Conservation (phyloP, 2,329 filamentous ascomycete species). For the Trichoderma simmonsii region DNA sequence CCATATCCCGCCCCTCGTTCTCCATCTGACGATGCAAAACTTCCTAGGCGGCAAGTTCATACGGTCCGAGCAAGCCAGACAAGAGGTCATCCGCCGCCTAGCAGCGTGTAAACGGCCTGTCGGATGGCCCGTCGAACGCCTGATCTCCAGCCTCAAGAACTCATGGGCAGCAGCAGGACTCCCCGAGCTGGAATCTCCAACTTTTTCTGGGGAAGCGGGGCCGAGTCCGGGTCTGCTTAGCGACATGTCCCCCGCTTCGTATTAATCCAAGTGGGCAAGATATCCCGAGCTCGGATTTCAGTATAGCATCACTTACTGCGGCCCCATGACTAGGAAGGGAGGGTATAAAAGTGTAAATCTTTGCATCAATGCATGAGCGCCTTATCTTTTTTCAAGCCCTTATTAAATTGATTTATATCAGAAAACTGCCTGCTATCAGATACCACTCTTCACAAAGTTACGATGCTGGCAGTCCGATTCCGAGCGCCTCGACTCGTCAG, state of each 20-base stretch:
- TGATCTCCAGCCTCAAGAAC: slow-evolving; percentile 31
- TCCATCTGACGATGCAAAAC: background rate
- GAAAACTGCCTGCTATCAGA: background rate
- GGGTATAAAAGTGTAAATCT: background rate
- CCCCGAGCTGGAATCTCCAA: background rate
- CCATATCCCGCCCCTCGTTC: background rate
- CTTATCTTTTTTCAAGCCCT: background rate
- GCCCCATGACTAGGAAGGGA: background rate
- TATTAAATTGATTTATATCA: background rate
- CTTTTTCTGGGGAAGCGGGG: slow-evolving; percentile 8
- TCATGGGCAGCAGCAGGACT: slow-evolving; percentile 26
- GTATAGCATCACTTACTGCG: slow-evolving; percentile 9
- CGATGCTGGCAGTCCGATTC: slow-evolving; percentile 11
- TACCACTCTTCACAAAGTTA: background rate
- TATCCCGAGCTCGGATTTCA: slow-evolving; percentile 34
- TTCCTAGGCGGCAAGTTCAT: slow-evolving; percentile 33
- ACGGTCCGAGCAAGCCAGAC: slow-evolving; percentile 23
- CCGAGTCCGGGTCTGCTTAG: slow-evolving; percentile 15
- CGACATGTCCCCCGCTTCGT: background rate
- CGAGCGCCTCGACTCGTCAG: slow-evolving; percentile 5
- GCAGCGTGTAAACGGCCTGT: slow-evolving; percentile 34
- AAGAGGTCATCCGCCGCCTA: slow-evolving; percentile 34
- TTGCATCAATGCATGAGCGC: background rate
- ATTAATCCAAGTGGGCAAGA: slow-evolving; percentile 8
- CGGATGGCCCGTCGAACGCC: slow-evolving; percentile 39